Evolutionary conservation across 73 alveolate genomes (phyloP).

Genomic region (Loxodes magnus): DNA sequence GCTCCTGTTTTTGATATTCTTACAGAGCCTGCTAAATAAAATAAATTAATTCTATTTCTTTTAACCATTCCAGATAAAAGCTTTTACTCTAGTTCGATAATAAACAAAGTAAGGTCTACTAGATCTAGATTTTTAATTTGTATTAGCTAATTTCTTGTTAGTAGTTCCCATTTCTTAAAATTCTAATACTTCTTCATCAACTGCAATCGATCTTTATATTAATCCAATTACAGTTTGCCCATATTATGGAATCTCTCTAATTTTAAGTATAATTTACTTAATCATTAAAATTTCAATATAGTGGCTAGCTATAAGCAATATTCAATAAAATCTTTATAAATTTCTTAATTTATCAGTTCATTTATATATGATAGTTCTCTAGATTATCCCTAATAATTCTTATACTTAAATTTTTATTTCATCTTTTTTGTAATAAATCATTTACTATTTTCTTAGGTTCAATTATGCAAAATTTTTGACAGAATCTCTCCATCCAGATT

Average conservation of each 20-base stretch:
- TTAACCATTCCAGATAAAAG: constrained; percentile 49
- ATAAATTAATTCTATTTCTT: constrained; percentile 69
- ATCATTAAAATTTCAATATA: constrained; percentile 80
- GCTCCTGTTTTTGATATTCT: constrained; percentile 80
- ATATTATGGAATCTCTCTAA: constrained; percentile 35
- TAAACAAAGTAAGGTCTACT: constrained; percentile 84
- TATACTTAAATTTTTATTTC: constrained; percentile 20
- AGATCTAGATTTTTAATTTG: constrained; percentile 80
- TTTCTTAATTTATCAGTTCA: constrained; percentile 55
- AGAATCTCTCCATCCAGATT: constrained; percentile 8
- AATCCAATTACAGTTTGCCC: constrained; percentile 45
- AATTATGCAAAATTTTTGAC: constrained; percentile 7
- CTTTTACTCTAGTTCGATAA: constrained; percentile 63
- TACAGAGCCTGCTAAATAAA: constrained; percentile 88
- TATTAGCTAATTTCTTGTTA: constrained; percentile 75
- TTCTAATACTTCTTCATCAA: constrained; percentile 65
- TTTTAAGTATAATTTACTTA: constrained; percentile 60
- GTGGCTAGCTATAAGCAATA: constrained; percentile 43
- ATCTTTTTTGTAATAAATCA: neutral
- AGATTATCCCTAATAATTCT: constrained; percentile 52
- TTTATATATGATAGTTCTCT: constrained; percentile 71
- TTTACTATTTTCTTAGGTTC: constrained; percentile 10
- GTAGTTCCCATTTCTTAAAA: constrained; percentile 59
- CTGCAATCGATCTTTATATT: constrained; percentile 45
- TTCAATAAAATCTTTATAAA: constrained; percentile 38